These are phyloP conservation scores for Myrica gale DNA, from an alignment of 306 rosid species.

Conservation along the genomic window DNA sequence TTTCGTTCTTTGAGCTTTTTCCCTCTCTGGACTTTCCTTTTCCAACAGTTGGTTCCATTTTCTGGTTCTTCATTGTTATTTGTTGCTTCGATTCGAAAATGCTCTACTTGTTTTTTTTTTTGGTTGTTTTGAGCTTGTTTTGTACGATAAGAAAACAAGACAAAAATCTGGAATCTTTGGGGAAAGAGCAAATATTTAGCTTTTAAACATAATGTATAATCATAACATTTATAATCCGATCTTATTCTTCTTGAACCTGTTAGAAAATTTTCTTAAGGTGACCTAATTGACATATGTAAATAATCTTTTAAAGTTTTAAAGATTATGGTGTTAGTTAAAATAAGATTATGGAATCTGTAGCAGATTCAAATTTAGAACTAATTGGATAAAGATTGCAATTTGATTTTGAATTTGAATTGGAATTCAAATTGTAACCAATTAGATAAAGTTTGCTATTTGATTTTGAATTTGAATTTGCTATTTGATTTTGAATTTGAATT, in stretches of 20 bases:
- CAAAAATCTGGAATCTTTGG: not conserved
- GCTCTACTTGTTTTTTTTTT: not conserved
- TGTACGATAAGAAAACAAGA: not conserved
- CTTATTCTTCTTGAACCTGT: not conserved
- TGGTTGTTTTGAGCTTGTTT: constrained; percentile 20
- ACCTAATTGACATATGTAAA: too few relatives aligned
- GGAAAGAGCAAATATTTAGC: not conserved
- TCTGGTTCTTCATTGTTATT: not conserved
- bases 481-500: too few relatives aligned
- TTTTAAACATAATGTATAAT: not conserved
- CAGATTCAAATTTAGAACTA: too few relatives aligned
- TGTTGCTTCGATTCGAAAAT: not conserved
- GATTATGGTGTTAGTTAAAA: too few relatives aligned
- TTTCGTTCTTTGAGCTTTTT: not conserved
- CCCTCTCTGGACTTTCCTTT: not conserved
- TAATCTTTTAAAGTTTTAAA: too few relatives aligned
- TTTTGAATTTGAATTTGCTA: too few relatives aligned
- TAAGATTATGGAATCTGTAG: too few relatives aligned
- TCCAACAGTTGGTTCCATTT: not conserved
- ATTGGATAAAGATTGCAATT: too few relatives aligned
- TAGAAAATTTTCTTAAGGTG: too few relatives aligned
- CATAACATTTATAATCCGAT: not conserved
- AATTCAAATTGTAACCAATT: too few relatives aligned
- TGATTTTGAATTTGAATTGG: too few relatives aligned
- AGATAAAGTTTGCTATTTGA: too few relatives aligned